Conservation (phyloP, 2,329 filamentous ascomycete species). For the Colletotrichum falcatum region DNA sequence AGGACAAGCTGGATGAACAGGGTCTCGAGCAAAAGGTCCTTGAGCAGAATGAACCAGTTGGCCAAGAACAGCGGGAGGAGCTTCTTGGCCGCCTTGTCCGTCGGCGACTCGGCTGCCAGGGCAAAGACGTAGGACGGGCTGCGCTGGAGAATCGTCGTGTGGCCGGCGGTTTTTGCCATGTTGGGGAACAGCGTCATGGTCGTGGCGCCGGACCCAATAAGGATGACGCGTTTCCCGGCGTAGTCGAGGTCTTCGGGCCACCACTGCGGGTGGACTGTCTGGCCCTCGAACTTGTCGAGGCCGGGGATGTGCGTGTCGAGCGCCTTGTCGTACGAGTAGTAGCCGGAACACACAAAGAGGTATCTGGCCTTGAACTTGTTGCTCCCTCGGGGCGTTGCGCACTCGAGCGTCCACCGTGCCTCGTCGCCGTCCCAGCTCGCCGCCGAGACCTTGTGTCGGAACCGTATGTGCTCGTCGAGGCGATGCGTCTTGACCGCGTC, state of each 20-base stretch:
- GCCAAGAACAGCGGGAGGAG: slow-evolving; percentile 62
- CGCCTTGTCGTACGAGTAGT: slow-evolving; percentile 78
- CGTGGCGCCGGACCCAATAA: slow-evolving; percentile 84
- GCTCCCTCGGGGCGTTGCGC: slow-evolving; percentile 49
- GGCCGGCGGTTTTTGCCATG: slow-evolving; percentile 71
- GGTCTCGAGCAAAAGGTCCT: slow-evolving; percentile 59
- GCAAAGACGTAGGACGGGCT: slow-evolving; percentile 78
- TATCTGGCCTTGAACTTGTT: slow-evolving; percentile 59
- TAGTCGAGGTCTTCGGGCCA: slow-evolving; percentile 79
- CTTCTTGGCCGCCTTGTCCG: slow-evolving; percentile 53
- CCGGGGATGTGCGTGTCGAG: slow-evolving; percentile 73
- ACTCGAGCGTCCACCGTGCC: slow-evolving; percentile 66
- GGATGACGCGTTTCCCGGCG: slow-evolving; percentile 73
- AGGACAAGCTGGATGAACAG: slow-evolving; percentile 64
- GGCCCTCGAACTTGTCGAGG: slow-evolving; percentile 73
- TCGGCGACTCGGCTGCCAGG: slow-evolving; percentile 56
- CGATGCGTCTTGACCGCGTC: slow-evolving; percentile 63
- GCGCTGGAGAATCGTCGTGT: slow-evolving; percentile 84
- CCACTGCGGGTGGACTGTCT: slow-evolving; percentile 77
- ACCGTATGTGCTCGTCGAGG: slow-evolving; percentile 66
- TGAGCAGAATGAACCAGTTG: slow-evolving; percentile 61
- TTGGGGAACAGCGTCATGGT: slow-evolving; percentile 81
- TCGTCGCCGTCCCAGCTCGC: slow-evolving; percentile 67
- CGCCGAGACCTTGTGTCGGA: slow-evolving; percentile 60
- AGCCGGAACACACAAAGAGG: slow-evolving; percentile 72